phyloP scores from a whole-genome alignment of 2,329 filamentous ascomycete species.

The Phialophora chinensis region DNA sequence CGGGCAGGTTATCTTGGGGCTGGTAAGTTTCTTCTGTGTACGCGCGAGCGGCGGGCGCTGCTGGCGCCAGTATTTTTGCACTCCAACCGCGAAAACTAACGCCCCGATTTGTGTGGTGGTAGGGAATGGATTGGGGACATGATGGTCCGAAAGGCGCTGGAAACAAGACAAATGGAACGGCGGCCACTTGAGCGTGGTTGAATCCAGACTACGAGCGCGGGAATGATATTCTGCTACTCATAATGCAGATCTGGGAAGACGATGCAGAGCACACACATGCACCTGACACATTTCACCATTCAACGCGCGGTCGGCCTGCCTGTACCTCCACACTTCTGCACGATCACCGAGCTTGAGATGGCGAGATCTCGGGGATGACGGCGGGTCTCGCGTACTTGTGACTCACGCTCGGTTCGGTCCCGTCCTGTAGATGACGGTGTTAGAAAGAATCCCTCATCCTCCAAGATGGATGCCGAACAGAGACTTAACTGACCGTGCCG shows the following conservation, averaged over 20 bases:
- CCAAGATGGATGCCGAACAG: neutral
- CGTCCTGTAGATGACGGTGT: neutral
- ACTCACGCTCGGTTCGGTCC: neutral
- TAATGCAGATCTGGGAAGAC: no score
- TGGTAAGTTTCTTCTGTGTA: slow-evolving; percentile 25
- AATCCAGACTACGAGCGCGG: neutral
- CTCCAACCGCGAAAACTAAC: neutral
- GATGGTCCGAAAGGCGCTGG: slow-evolving; percentile 4
- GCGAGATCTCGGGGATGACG: slow-evolving; percentile 5
- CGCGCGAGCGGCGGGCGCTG: neutral
- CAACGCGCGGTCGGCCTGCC: neutral
- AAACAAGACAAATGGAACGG: slow-evolving; percentile 6
- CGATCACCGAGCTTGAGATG: neutral
- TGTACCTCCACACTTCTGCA: neutral
- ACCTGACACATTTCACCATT: no score
- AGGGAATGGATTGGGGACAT: slow-evolving; percentile 32
- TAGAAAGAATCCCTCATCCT: neutral
- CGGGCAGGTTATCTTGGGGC: slow-evolving; percentile 34
- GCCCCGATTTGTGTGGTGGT: neutral
- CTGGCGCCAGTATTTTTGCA: neutral
- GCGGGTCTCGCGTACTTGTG: neutral
- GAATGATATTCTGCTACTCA: neutral
- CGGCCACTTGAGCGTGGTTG: neutral
- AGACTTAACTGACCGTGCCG: slow-evolving; percentile 8
- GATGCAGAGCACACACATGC: no score